Base-by-base conservation (phyloP, 305 asterid species). In the Plantago coronopus region DNA sequence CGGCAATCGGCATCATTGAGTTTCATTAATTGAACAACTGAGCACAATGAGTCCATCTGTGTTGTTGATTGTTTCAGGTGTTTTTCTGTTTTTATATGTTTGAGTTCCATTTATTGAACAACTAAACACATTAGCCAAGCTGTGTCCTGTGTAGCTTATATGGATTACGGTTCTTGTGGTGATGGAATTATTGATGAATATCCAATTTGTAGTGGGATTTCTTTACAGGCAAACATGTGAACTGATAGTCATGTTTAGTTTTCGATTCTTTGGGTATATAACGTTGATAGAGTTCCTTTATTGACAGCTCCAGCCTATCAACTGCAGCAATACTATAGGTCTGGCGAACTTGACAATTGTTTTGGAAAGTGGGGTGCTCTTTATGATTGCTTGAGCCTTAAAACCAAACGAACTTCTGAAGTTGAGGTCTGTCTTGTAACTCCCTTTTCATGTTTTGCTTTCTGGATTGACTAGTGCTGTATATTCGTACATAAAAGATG, bases 321-420 rank as follows among this genome's bases (percentile, higher is more conserved):
- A 83, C 16, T 91, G 88, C 95, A 86, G 78, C 94, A 91, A 50
- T 91, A 91, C 69, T 91, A 91, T 78, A 88, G 96, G 63, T 71
- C 72, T 50, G 98, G 96, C n/a, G 48, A 21, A 22, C 85, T 91
- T 7, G 98, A 88, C 83, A 80, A 75, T 69, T 91, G 98, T 67
- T 63, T 75, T 47, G 76, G 64, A 37, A 86, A 88, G 63, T 91
- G 91, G 91, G 50, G 63, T 42, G 81, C 78, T 15, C 85, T 91
- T 48, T 72, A 65, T 81, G 95, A 88, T 82, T 91, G 98, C 74
- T 81, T 91, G 71, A 69, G 29, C 34, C 86, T 85, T 60, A 90
- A 87, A 83, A 85, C 96, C 60, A 91, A 88, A 69, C 71, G 81
- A 61, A 42, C 75, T 67, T 61, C 89, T 55, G 95, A 83, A 70